Conservation (phyloP, 2,329 filamentous ascomycete species). For the Coniochaeta ligniaria region DNA sequence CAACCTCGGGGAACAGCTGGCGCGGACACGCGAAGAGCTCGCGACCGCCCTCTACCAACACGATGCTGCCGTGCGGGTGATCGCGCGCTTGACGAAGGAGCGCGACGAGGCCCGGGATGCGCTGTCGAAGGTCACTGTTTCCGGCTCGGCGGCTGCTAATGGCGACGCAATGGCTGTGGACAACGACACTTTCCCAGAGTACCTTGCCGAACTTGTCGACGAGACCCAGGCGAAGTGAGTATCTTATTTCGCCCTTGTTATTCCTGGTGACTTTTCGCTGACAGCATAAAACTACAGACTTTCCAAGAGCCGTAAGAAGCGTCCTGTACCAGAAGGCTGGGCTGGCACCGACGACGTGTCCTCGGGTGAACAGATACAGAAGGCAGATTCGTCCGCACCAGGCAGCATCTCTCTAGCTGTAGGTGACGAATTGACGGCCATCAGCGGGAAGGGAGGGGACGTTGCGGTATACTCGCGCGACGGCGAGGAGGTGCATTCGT, state of each 20-base stretch:
- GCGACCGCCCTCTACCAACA: constrained; percentile 93
- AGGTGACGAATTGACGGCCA: constrained; percentile 58
- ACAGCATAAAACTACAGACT: constrained; percentile 45
- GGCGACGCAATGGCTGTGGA: constrained; percentile 94
- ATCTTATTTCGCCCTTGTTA: background rate
- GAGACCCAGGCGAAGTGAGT: constrained; percentile 73
- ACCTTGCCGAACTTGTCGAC: constrained; percentile 66
- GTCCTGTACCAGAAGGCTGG: constrained; percentile 80
- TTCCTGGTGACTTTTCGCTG: background rate
- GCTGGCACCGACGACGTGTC: constrained; percentile 65
- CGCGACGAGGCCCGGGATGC: constrained; percentile 88
- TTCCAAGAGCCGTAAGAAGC: constrained; percentile 83
- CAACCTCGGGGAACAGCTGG: constrained; percentile 80
- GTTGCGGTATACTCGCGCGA: constrained; percentile 70
- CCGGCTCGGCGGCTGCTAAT: constrained; percentile 40
- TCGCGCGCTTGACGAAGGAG: constrained; percentile 84
- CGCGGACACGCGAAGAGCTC: constrained; percentile 87
- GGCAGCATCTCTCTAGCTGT: constrained; percentile 42
- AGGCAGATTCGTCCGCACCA: constrained; percentile 38
- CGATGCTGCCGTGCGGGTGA: constrained; percentile 92
- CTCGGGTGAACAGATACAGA: constrained; percentile 34
- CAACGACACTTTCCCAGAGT: constrained; percentile 65
- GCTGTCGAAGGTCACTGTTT: constrained; percentile 75
- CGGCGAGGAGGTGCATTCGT: constrained; percentile 45
- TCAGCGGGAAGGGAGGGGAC: constrained; percentile 68